A percentile compares a stretch with the other conserved stretches of the same genome.
phyloP scores from a whole-genome alignment of 257 asterid genomes.

The Scutellaria baicalensis region DNA sequence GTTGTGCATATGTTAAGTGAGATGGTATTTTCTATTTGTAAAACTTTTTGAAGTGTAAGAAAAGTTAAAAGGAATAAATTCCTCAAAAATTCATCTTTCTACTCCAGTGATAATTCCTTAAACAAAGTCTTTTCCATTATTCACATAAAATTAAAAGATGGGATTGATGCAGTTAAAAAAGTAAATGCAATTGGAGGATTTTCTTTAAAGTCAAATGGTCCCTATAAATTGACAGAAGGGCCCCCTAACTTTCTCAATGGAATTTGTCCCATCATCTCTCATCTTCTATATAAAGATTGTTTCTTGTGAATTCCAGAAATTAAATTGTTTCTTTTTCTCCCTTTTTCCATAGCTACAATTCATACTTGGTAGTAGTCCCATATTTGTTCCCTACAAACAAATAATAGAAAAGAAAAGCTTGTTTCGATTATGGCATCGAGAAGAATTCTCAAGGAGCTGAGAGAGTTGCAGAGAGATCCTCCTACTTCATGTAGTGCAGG shows the following conservation, averaged over 20 bases:
- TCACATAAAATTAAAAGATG: not conserved
- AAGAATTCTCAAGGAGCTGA: constrained; percentile 78
- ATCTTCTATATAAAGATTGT: constrained; percentile 24
- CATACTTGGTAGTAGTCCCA: not conserved
- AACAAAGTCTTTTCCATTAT: not conserved
- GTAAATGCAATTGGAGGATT: not conserved
- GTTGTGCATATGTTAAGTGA: too few species aligned
- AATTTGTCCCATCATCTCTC: constrained; percentile 33
- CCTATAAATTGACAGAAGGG: not conserved
- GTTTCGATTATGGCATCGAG: constrained; percentile 57
- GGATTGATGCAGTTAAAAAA: constrained; percentile 16
- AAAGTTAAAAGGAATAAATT: constrained; percentile 8
- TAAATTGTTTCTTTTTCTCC: not conserved
- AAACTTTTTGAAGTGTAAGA: not conserved
- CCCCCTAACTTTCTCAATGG: constrained; percentile 24
- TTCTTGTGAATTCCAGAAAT: constrained; percentile 3
- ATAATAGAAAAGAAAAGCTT: not conserved
- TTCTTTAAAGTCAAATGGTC: constrained; percentile 17
- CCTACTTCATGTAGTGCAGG: constrained; percentile 97
- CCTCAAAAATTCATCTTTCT: not conserved
- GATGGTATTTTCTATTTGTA: not conserved
- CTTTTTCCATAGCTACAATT: not conserved
- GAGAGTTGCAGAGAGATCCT: constrained; percentile 87
- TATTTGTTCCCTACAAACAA: too few species aligned
- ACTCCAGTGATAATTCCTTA: not conserved